Evolutionary conservation across 352 stramenopile genomes (phyloP), one percentile per base, ranked within the genome.

Genomic region (Globisporangium barbulae): DNA sequence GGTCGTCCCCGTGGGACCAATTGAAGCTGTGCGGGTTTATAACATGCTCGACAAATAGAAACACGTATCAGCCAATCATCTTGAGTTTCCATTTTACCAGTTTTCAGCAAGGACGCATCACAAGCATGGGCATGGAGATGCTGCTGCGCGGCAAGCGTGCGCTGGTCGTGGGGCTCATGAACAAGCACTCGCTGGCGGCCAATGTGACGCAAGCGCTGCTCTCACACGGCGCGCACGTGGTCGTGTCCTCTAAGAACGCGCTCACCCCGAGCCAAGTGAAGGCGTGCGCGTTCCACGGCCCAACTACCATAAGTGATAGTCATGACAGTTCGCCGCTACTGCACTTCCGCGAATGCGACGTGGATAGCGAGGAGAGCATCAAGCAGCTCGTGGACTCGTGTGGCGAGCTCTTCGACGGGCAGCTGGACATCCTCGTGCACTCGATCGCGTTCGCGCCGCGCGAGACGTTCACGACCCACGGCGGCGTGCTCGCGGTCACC

Each of bases 131-230:
- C 19, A 8, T 28, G 8, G 44, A 17, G 30, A 53, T 61, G 52
- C 47, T 88, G 65, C 73, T 93, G 25, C 64, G 45, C 19, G 85
- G 83, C 31, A 92, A 91, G 69, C 77, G 78, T 53, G 83, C 82
- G 59, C 70, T 98, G 15, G 79, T 98, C 5, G 87, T 97, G 59
- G 91, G 91, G 28, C 75, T 97, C 19, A 85, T 94, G 55, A 98
- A 97, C 74, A 90, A 94, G 58, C 77, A 96, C 63, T 97, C 90
- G 44, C 74, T 98, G 25, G 91, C 90, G 8, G 86, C 85, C 44
- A 71, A 72, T 35, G 76, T 91, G 63, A 83, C 89, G 6, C 77
- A 89, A 50, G 69, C 82, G 8, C 76, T 97, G 57, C 73, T 95
- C 6, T 71, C 63, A 4, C 63, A 90, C 19, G 81, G 81, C 25